Percentiles rank a stretch among this genome's conserved stretches.
phyloP scores from a whole-genome alignment of 2,329 filamentous ascomycete genomes.

The Trichoderma sp. region DNA sequence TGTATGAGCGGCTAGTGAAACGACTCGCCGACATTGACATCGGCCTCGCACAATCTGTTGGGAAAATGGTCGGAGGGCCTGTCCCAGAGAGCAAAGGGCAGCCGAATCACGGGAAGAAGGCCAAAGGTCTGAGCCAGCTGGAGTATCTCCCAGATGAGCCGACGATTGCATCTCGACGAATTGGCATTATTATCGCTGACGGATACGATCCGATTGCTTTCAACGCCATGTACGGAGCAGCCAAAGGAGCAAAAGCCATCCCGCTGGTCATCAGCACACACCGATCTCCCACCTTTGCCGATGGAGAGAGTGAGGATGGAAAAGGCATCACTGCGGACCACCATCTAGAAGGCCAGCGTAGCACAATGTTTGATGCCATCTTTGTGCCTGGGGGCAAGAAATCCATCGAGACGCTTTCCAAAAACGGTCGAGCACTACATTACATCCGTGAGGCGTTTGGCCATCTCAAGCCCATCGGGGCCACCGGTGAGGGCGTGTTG shows the following conservation, averaged over 20 bases:
- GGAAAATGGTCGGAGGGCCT: constrained; percentile 67
- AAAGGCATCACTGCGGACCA: constrained; percentile 64
- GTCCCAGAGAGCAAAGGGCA: constrained; percentile 54
- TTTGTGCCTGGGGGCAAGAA: constrained; percentile 73
- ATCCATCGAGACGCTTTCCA: constrained; percentile 62
- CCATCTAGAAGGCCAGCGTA: constrained; percentile 77
- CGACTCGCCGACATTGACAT: constrained; percentile 74
- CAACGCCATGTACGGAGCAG: constrained; percentile 62
- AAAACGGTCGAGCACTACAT: constrained; percentile 72
- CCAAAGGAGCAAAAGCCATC: constrained; percentile 64
- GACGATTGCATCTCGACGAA: constrained; percentile 69
- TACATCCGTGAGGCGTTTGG: constrained; percentile 81
- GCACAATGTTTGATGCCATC: constrained; percentile 77
- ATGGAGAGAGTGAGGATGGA: constrained; percentile 41
- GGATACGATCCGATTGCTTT: constrained; percentile 71
- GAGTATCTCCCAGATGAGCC: constrained; percentile 65
- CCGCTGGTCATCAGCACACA: constrained; percentile 73
- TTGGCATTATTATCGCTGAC: constrained; percentile 77
- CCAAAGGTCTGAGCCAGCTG: constrained; percentile 68
- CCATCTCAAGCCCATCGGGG: constrained; percentile 77
- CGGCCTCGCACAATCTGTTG: constrained; percentile 66
- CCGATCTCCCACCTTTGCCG: constrained; percentile 59
- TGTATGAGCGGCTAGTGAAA: constrained; percentile 70
- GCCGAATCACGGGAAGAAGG: constrained; percentile 66
- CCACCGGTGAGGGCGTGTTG: constrained; percentile 69